These are phyloP conservation scores for Kodamaea kakaduensis DNA, from an alignment of 805 yeast genomes.

Conservation along the genomic window DNA sequence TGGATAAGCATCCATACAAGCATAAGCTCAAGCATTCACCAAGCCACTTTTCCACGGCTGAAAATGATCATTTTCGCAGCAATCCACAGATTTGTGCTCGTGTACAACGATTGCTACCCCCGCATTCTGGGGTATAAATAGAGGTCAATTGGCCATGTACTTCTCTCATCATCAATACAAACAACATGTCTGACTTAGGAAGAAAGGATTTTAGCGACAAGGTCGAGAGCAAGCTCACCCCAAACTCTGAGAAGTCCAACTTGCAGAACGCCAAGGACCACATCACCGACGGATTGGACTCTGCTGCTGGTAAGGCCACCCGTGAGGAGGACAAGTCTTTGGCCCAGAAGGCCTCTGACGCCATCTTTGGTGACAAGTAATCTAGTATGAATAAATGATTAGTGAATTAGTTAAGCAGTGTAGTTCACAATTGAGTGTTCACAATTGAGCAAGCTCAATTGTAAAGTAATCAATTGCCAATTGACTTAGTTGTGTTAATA, in stretches of 20 bases:
- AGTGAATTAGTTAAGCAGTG: conserved; percentile 21
- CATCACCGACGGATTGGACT: conserved; percentile 34
- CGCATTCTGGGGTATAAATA: not conserved
- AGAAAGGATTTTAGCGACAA: conserved; percentile 41
- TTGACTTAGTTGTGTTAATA: too few relatives aligned
- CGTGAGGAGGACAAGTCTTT: conserved; percentile 34
- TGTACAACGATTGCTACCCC: too few relatives aligned
- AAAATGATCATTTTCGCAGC: too few relatives aligned
- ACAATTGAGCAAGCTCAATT: too few relatives aligned
- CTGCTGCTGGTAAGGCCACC: conserved; percentile 33
- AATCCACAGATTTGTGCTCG: too few relatives aligned
- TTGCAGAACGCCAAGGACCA: conserved; percentile 35
- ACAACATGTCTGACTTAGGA: conserved; percentile 38
- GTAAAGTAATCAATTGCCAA: too few relatives aligned
- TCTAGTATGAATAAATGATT: conserved; percentile 15
- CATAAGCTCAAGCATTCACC: too few relatives aligned
- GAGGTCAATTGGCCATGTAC: not conserved
- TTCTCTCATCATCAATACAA: conserved; percentile 3
- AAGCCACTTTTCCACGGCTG: too few relatives aligned
- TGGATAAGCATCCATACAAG: too few relatives aligned
- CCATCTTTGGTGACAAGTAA: conserved; percentile 33
- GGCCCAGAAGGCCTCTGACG: conserved; percentile 42
- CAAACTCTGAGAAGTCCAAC: conserved; percentile 39
- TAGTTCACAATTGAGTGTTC: conserved; percentile 27
- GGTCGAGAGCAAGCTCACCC: conserved; percentile 33